phyloP scores from a whole-genome alignment of 1,139 yeast genomes.

The Yamadazyma sp. region DNA sequence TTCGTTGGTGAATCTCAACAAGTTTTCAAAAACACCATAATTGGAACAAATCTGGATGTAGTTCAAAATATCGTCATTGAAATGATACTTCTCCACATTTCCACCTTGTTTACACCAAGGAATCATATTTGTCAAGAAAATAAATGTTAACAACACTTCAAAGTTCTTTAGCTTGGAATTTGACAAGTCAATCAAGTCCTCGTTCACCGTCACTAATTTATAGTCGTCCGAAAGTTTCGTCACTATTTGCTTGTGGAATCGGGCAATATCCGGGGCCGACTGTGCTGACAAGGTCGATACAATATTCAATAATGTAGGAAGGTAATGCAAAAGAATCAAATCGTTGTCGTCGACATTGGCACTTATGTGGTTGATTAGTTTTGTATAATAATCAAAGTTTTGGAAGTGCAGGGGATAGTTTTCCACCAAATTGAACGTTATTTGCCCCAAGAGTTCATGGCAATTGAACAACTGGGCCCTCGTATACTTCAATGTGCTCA shows the following conservation, averaged over 20 bases:
- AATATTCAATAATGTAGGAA: slow-evolving; percentile 60
- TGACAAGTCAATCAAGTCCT: slow-evolving; percentile 44
- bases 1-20: slow-evolving; percentile 72
- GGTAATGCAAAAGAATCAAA: slow-evolving; percentile 57
- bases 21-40: slow-evolving; percentile 78
- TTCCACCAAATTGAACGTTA: slow-evolving; percentile 52
- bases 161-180: slow-evolving; percentile 56
- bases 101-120: slow-evolving; percentile 63
- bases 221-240: slow-evolving; percentile 23
- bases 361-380: slow-evolving; percentile 29
- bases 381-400: slow-evolving; percentile 32
- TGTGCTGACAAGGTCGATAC: slow-evolving; percentile 29
- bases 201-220: slow-evolving; percentile 15
- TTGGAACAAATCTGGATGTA: slow-evolving; percentile 41
- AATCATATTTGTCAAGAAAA: slow-evolving; percentile 64
- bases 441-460: slow-evolving; percentile 72
- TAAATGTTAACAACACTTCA: slow-evolving; percentile 46
- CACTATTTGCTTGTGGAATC: slow-evolving; percentile 28
- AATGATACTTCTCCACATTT: slow-evolving; percentile 52
- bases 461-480: slow-evolving; percentile 62
- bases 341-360: slow-evolving; percentile 57
- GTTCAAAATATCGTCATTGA: slow-evolving; percentile 45
- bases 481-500: slow-evolving; percentile 56
- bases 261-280: slow-evolving; percentile 24
- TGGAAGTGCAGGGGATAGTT: slow-evolving; percentile 34